phyloP scores from a whole-genome alignment of 2,329 filamentous ascomycete species.

The Penicillium sp. region DNA sequence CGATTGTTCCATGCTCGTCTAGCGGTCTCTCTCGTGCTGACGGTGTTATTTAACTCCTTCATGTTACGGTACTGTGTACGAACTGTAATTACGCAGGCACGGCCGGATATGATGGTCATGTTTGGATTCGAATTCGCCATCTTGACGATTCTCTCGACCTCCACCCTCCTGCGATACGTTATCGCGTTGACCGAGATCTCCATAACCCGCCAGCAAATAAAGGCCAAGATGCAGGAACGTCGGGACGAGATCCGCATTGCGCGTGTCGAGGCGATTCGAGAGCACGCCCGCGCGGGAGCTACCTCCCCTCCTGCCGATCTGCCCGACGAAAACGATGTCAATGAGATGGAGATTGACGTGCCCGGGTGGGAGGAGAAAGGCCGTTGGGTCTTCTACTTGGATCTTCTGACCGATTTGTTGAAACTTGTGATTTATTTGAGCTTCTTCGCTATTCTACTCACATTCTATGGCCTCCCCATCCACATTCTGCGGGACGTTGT shows the following conservation, averaged over 20 bases:
- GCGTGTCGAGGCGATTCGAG: constrained; percentile 48
- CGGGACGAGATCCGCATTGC: constrained; percentile 63
- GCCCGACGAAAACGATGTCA: constrained; percentile 70
- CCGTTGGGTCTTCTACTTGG: constrained; percentile 83
- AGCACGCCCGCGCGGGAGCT: constrained; percentile 37
- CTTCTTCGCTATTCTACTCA: constrained; percentile 90
- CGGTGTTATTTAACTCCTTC: constrained; percentile 73
- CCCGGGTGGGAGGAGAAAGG: constrained; percentile 96
- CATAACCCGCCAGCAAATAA: constrained; percentile 72
- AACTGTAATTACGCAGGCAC: constrained; percentile 79
- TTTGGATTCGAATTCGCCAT: constrained; percentile 98
- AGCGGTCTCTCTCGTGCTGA: constrained; percentile 72
- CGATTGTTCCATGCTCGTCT: constrained; percentile 82
- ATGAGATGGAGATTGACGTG: constrained; percentile 92
- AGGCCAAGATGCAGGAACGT: constrained; percentile 64
- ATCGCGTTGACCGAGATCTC: constrained; percentile 75
- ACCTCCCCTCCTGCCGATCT: constrained; percentile 45
- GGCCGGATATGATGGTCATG: constrained; percentile 99
- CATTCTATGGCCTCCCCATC: constrained; percentile 92
- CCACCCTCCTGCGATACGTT: constrained; percentile 74
- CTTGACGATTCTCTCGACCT: constrained; percentile 72
- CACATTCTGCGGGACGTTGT: constrained; percentile 96
- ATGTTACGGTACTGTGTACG: constrained; percentile 79
- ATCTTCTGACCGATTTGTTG: constrained; percentile 82
- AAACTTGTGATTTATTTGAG: constrained; percentile 85